Evolutionary conservation across 768 basidiomycete genomes (phyloP), one percentile per base, ranked within the genome.

Genomic region (Pleurotus tuber-regium): DNA sequence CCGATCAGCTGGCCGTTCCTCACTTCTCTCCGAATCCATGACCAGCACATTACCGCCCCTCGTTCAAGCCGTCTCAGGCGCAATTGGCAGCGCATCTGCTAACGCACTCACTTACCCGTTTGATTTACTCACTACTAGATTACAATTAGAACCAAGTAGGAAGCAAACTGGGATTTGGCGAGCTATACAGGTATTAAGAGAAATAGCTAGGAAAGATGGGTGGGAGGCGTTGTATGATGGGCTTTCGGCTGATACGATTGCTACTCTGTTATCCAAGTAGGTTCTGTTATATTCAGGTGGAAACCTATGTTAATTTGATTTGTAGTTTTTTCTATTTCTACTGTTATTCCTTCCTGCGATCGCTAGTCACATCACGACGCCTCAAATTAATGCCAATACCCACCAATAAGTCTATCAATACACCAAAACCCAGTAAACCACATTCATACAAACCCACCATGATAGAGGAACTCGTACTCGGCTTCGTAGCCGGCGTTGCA

Each of bases 311-410:
- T 19, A 5, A 43, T 35, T 26, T 38, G 18, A 26, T 21, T 26
- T 38, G 3, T 50, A 82, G 81, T 59, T 83, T 84, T 57, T 67
- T 83, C 49, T 84, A 82, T 58, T 83, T 81, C 55, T 80, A 81
- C 53, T 71, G 77, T 54, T 83, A 83, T 59, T 72, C 82, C 0
- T 73, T 75, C 53, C 69, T 84, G 10, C 62, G 69, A 1, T 69
- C 69, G 5, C 47, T 76, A 10, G 69, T 73, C 4, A 70, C 73
- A 1, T 31, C 46, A 7, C 69, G 68, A 7, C 63, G 74, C 16
- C 64, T 56, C 10, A 54, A 63, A 12, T 52, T 56, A 1, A 49
- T 55, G 21, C 49, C 44, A 18, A 16, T 40, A 10, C 35, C 43
- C 16, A 41, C 38, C 14, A 24, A 33, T 28, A 54, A 52, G 49